Evolutionary conservation across 805 yeast species (phyloP).

Genomic region (Candida nanaspora): DNA sequence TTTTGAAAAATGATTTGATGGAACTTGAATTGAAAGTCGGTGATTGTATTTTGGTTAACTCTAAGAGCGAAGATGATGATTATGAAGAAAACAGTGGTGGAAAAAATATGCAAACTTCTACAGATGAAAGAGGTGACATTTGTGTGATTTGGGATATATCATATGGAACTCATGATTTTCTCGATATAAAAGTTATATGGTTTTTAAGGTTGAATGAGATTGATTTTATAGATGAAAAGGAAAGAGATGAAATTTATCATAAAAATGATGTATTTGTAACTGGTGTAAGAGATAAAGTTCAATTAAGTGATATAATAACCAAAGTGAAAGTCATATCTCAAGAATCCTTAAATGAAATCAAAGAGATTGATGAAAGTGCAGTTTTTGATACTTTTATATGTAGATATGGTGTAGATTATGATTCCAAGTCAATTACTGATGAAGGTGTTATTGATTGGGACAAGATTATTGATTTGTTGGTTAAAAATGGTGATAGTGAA

Average conservation of each 20-base stretch:
- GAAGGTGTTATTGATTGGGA: slow-evolving; percentile 33
- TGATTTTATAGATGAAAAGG: slow-evolving; percentile 4
- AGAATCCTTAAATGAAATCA: slow-evolving; percentile 25
- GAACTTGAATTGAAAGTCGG: slow-evolving; percentile 45
- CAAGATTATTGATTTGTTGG: slow-evolving; percentile 20
- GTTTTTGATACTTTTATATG: slow-evolving; percentile 29
- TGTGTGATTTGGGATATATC: slow-evolving; percentile 45
- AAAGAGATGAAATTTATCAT: slow-evolving; percentile 8
- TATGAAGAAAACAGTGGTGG: slow-evolving; percentile 23
- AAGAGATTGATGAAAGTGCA: slow-evolving; percentile 28
- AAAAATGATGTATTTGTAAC: slow-evolving; percentile 49
- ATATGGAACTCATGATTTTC: slow-evolving; percentile 40
- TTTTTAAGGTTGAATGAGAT: slow-evolving; percentile 36
- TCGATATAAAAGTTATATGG: slow-evolving; percentile 42
- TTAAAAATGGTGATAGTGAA: slow-evolving; percentile 14
- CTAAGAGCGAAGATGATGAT: slow-evolving; percentile 2
- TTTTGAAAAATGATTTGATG: slow-evolving; percentile 37
- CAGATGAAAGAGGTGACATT: slow-evolving; percentile 26
- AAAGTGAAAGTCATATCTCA: slow-evolving; percentile 37
- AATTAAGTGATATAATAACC: slow-evolving; percentile 34
- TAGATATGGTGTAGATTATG: slow-evolving; percentile 9
- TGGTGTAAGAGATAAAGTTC: slow-evolving; percentile 38
- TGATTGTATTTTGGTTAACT: slow-evolving; percentile 37
- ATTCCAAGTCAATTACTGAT: neutral
- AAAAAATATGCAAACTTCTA: too few relatives aligned